Base-by-base conservation (phyloP, 805 yeast genomes). In the Ogataea dorogensis region DNA sequence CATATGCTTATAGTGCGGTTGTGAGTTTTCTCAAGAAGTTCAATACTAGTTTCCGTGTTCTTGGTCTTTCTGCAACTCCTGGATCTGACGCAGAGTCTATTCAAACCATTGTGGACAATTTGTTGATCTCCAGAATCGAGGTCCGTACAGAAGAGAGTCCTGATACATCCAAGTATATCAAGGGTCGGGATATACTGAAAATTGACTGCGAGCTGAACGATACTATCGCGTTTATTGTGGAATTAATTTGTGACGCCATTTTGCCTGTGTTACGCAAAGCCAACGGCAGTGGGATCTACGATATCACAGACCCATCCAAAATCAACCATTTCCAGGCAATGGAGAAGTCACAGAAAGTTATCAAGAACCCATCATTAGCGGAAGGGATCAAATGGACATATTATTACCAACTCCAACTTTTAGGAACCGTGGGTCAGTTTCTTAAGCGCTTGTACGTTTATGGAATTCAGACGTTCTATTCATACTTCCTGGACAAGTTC, bases 41-140 rank as follows among this genome's bases (percentile, higher is more conserved):
- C 53, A 80, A 77, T 42, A 69, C 76, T 1, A 75, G 86, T 2
- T 82, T 79, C 47, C 67, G 98, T 28, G 67, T 89, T 0, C 59
- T 93, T 33, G 98, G 96, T 0, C 65, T 93, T 44, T 88, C 98
- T 0, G 99, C 99, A 1, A 93, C 99, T 0, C 99, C 99, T 0
- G 93, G 96, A 0, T 70, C 95, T 0, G 82, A 82, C 41, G 73
- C 86, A 1, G 95, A 85, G 40, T 86, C 91, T 2, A 94, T 94
- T 0, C 97, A 94, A 58, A 81, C 77, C 30, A 82, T 93, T 17
- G 79, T 93, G 1, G 72, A 75, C 38, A 86, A 86, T 49, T 63
- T 93, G 41, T 61, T 62, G 17, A 84, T 93, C 1, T 81, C 96
- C 0, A 71, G 71, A 36, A 79, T 88, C 27, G 97, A 91, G 56